A percentile compares a stretch with the other conserved stretches of the same genome.
Evolutionary conservation across 2,329 filamentous ascomycete genomes (phyloP).

Genomic region (Nothophoma quercina): DNA sequence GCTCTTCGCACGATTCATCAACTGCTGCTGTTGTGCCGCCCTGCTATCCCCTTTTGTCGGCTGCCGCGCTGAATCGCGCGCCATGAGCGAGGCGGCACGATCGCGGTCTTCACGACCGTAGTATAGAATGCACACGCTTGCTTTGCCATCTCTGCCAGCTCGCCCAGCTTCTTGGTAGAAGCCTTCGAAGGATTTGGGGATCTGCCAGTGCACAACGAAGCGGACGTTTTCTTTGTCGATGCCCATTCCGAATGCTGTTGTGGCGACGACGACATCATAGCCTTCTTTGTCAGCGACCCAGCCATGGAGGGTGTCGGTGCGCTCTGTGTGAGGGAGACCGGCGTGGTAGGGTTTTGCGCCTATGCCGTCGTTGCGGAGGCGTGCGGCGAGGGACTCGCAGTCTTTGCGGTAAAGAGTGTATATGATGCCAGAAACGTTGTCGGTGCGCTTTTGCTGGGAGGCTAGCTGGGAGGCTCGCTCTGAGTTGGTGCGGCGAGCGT

Average conservation of each 20-base stretch:
- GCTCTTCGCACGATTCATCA: constrained; percentile 53
- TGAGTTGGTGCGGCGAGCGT: constrained; percentile 69
- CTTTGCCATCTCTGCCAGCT: constrained; percentile 88
- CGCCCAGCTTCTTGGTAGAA: constrained; percentile 96
- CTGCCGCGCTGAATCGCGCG: constrained; percentile 57
- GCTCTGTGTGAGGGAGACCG: constrained; percentile 69
- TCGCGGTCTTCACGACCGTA: constrained; percentile 89
- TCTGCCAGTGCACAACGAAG: constrained; percentile 93
- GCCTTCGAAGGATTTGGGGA: constrained; percentile 92
- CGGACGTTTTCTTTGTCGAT: constrained; percentile 96
- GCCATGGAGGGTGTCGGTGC: constrained; percentile 72
- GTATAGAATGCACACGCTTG: constrained; percentile 86
- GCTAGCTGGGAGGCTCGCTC: constrained; percentile 66
- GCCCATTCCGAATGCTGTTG: constrained; percentile 96
- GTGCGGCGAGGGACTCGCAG: constrained; percentile 73
- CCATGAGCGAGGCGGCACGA: constrained; percentile 66
- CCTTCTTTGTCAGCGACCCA: constrained; percentile 78
- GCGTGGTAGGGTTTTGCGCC: constrained; percentile 78
- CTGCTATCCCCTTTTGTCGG: constrained; percentile 51
- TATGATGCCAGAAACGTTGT: constrained; percentile 78
- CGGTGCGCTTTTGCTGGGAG: constrained; percentile 58
- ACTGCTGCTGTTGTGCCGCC: constrained; percentile 45
- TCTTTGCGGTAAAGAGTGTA: constrained; percentile 79
- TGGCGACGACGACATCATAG: constrained; percentile 93
- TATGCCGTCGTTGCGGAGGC: constrained; percentile 72